Base-by-base conservation (phyloP, 2,329 filamentous ascomycete genomes). In the Epichloe bromicola region DNA sequence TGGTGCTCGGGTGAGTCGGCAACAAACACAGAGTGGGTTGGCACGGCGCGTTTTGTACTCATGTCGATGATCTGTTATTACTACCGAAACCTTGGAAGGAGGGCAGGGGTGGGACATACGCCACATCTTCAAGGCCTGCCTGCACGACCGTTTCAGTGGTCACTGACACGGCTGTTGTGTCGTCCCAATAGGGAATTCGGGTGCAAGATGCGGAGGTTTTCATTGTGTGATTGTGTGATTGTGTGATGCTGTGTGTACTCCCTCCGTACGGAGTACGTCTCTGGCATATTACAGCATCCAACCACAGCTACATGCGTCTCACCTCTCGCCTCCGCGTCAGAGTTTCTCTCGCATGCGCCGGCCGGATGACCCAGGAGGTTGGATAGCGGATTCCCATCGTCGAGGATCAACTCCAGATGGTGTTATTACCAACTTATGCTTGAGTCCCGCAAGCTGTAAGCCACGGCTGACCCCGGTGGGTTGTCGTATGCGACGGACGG, bases 401-500 rank as follows among this genome's bases (percentile, higher is more conserved):
- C 5, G 34, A 33, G 30, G 17, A 40, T 48, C n/a, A 34, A 34
- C 30, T 49, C 7, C 19, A 6, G 11, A 12, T 17, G 17, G 15
- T 30, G 15, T 12, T 3, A 20, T 33, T 30, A 20, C 42, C 7
- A 33, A 19, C 15, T 15, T 45, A 26, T 23, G 20, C 17, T 42
- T 40, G 38, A 30, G 30, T 11, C 30, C 30, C 8, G 33, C 44
- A 30, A 14, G 48, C 40, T 23, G n/a, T 17, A 33, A 37, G 30
- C 30, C 40, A 26, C 20, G 30, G 42, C 15, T 41, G 17, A 14
- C 3, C 33, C 33, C 30, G 2, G 47, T 36, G 46, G 47, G 47
- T 26, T 39, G 37, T 19, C 19, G 20, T 47, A 50, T 54, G 41
- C 54, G 54, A 55, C 54, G 54, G 54, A 54, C 39, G 52, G 51